Evolutionary conservation across 1,139 yeast species (phyloP), one percentile per base, ranked within the genome.

Genomic region (Cylindricascospora bacillispora): DNA sequence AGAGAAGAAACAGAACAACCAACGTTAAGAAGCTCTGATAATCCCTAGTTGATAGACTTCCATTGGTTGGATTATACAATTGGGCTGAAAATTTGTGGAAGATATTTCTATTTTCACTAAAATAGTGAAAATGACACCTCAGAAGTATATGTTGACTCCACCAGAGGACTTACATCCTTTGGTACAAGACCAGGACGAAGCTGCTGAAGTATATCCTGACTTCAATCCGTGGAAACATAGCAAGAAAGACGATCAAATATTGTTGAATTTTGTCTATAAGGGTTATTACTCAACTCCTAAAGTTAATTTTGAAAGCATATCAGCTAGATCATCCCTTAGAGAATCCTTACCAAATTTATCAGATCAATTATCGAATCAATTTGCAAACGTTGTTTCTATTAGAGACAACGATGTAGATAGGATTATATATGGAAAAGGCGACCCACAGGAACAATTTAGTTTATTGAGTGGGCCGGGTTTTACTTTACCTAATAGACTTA

Each of bases 191-290:
- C 22, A 18, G 27, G 14, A 23, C 18, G 27, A 34, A 10, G 23
- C 11, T 18, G 28, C 30, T 7, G 28, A 35, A 14, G 37, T 39
- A 15, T 78, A 67, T 45, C 95, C 95, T 1, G 95, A 83, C 54
- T 82, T 73, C 50, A 62, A 62, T 34, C 82, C 92, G 0, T 83
- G 94, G 94, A 59, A 62, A 31, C 86, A 78, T 44, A 67, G 68
- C 7, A 47, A 67, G 4, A 66, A 64, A 23, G 72, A 77, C 32
- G 78, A 72, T 41, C 56, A 56, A 3, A 48, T 70, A 4, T 64
- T 72, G 41, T 51, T 63, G 15, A 61, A 56, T 26, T 63, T 63
- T 44, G 59, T 74, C 13, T 73, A 72, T 27, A 69, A 73, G 43
- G 85, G 86, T 6, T 71, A 62, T 41, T 60, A 59, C 30, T 70